phyloP scores from a whole-genome alignment of 1,284 basidiomycete genomes.

The Peniophora sp. region DNA sequence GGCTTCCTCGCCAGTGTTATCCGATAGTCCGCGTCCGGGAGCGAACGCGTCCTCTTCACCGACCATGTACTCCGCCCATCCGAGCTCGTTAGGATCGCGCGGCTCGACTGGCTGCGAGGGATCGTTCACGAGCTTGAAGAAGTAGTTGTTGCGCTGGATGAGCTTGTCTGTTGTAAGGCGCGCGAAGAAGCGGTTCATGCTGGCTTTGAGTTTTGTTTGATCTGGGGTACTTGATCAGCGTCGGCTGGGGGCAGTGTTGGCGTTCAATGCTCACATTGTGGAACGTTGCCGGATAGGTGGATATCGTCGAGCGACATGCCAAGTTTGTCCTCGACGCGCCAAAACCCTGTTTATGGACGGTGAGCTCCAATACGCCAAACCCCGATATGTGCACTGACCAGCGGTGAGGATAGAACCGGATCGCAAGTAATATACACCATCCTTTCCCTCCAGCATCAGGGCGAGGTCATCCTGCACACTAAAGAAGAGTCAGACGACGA shows the following conservation, averaged over 20 bases:
- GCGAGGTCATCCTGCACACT: constrained; percentile 70
- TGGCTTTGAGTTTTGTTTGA: constrained; percentile 53
- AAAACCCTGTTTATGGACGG: constrained; percentile 46
- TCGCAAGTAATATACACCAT: constrained; percentile 63
- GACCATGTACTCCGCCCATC: constrained; percentile 57
- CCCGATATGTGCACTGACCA: constrained; percentile 36
- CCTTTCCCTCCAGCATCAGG: constrained; percentile 67
- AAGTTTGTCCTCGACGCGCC: constrained; percentile 74
- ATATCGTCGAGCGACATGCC: constrained; percentile 69
- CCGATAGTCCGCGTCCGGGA: constrained; percentile 15
- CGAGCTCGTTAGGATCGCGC: constrained; percentile 57
- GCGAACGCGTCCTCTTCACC: constrained; percentile 54
- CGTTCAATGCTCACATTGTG: constrained; percentile 49
- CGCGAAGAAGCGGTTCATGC: constrained; percentile 66
- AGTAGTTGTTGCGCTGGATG: constrained; percentile 68
- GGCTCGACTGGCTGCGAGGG: constrained; percentile 14
- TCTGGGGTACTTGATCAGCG: constrained; percentile 27
- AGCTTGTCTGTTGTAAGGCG: constrained; percentile 61
- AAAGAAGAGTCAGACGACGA: not conserved
- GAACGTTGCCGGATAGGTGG: constrained; percentile 60
- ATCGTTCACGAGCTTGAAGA: constrained; percentile 44
- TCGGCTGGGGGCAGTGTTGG: not conserved
- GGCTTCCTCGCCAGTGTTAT: not conserved
- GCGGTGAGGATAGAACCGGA: constrained; percentile 59
- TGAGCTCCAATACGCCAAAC: no score